A percentile compares a stretch with the other conserved stretches of the same genome.
These are phyloP conservation scores for Allomyces arbusculus DNA, from an alignment of 192 early-diverging fungal genomes.

Conservation along the genomic window DNA sequence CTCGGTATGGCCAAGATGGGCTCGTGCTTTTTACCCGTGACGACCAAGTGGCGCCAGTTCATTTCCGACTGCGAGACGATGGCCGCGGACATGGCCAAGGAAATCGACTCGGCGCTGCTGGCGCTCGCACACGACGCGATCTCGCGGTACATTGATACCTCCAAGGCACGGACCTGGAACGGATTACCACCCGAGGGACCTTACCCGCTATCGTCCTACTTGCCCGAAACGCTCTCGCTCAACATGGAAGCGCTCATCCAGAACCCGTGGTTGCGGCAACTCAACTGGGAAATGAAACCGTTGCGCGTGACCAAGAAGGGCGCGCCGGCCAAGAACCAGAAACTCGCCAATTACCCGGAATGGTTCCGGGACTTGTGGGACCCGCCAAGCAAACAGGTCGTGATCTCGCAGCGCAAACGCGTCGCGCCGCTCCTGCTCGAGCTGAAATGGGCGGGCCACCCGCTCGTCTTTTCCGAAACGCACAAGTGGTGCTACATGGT, in stretches of 20 bases:
- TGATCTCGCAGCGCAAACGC: constrained; percentile 47
- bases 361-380: constrained; percentile 75
- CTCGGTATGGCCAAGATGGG: constrained; percentile 78
- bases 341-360: constrained; percentile 35
- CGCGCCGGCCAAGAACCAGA: constrained; percentile 11
- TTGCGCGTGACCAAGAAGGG: constrained; percentile 19
- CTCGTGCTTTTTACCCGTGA: constrained; percentile 58
- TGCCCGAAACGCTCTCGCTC: not conserved
- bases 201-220: not conserved
- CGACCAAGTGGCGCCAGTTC: constrained; percentile 60
- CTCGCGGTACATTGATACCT: not conserved
- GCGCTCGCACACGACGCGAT: constrained; percentile 10
- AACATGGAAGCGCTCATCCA: constrained; percentile 7
- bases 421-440: constrained; percentile 60
- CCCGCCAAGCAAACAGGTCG: constrained; percentile 25
- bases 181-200: not conserved
- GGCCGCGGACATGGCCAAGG: constrained; percentile 26
- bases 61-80: constrained; percentile 30
- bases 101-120: constrained; percentile 16
- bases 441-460: constrained; percentile 62
- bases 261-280: constrained; percentile 62
- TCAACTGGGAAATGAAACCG: constrained; percentile 48
- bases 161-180: not conserved
- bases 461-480: constrained; percentile 41
- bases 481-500: constrained; percentile 49